These are phyloP conservation scores for Ambrosia hybrid DNA, from an alignment of 140 eudicot species.

Conservation along the genomic window DNA sequence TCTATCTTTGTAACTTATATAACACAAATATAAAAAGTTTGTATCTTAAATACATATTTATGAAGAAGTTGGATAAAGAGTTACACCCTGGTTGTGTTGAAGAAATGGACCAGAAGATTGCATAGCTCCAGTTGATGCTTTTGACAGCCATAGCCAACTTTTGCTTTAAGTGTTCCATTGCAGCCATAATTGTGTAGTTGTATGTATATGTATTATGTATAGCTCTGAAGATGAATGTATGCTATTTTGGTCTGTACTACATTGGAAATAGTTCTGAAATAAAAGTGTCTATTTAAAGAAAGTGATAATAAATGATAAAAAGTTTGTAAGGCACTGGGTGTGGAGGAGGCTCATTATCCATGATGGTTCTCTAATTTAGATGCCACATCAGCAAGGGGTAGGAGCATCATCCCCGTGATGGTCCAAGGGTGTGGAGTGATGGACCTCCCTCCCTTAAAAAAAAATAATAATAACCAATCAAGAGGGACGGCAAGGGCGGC, in stretches of 20 bases:
- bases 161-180: conserved; percentile 46
- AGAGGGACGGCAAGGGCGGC: too few species aligned
- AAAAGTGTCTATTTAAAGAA: neutral
- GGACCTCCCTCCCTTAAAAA: too few species aligned
- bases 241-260: neutral
- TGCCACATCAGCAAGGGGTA: too few species aligned
- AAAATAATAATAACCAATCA: too few species aligned
- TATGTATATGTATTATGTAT: neutral
- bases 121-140: conserved; percentile 90
- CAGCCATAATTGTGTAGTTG: neutral
- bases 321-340: neutral
- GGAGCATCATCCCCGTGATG: too few species aligned
- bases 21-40: neutral
- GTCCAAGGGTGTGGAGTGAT: too few species aligned
- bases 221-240: neutral
- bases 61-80: neutral
- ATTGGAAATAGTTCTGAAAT: neutral
- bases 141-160: conserved; percentile 73
- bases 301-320: neutral
- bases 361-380: too few species aligned
- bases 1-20: neutral
- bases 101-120: conserved; percentile 20
- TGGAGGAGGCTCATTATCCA: too few species aligned
- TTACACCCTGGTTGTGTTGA: too few species aligned
- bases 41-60: conserved; percentile 5